Base-by-base conservation (phyloP, 2,329 filamentous ascomycete species). In the Trichophyton mentagrophytes region DNA sequence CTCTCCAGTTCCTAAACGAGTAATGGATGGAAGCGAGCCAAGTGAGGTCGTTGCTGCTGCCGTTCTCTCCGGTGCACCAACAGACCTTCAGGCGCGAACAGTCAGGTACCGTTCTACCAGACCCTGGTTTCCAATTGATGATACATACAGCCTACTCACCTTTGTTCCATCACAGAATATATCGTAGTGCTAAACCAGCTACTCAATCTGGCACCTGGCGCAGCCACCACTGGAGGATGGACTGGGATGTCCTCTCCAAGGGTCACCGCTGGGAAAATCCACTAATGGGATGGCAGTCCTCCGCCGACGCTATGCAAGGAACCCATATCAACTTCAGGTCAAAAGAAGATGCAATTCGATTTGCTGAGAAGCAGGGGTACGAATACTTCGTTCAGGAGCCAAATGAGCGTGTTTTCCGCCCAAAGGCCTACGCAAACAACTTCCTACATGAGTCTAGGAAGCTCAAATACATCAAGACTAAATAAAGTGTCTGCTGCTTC, bases 341-440 rank as follows among this genome's bases (percentile, higher is more conserved):
- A 69, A 97, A 96, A 80, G 90, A 97, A 73, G 92, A 96, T 68
- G 93, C 93, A 66, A 92, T 99, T 69, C 79, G 81, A 62, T 99
- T 99, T 71, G 93, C 95, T 25, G 88, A 97, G 79, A 99, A 97
- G 82, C 93, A 99, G 76, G 93, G 95, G 40, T 99, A 99, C 73
- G 92, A 99, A 73, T 99, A 96, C 77, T 97, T 93, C 73, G 91
- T 99, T 25, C 93, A 97, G 80, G 93, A 97, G 78, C 92, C 93
- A 40, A 95, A 96, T 71, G 84, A 85, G 76, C 85, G 93, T 71
- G 88, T 86, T 71, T 86, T 96, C 69, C 79, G 85, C 15, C 89
- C 90, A 63, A 99, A 99, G 84, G 88, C 89, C 9, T 99, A 99
- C 74, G 92, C 93, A 63, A 95, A 95, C 77, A 96, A 97, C 79